phyloP scores from a whole-genome alignment of 2,329 filamentous ascomycete species.

The Didymella lethalis region DNA sequence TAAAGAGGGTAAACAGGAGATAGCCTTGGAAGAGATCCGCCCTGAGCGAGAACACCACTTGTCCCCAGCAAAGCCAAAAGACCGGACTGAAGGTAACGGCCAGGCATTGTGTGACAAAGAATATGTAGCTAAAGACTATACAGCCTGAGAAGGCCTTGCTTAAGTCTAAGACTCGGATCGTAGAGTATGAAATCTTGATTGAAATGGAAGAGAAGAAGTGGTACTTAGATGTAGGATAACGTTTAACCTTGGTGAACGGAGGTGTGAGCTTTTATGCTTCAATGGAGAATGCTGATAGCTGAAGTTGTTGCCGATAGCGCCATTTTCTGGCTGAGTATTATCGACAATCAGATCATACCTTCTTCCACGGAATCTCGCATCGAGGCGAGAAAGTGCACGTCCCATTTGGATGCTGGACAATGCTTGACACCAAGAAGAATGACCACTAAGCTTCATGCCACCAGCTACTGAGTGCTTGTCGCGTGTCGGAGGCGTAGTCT shows the following conservation, averaged over 20 bases:
- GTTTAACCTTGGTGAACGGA: neutral
- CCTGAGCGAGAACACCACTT: neutral
- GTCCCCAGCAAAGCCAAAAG: constrained; percentile 1
- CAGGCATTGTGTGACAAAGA: neutral
- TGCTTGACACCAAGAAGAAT: neutral
- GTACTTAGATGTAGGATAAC: neutral
- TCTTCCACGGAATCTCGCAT: neutral
- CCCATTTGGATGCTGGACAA: neutral
- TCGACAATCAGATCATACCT: neutral
- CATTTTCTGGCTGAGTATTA: neutral
- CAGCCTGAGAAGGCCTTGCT: too few species aligned
- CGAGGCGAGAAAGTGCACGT: neutral
- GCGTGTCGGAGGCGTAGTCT: neutral
- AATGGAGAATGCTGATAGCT: neutral
- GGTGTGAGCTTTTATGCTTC: neutral
- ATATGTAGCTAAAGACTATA: too few species aligned
- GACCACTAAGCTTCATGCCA: neutral
- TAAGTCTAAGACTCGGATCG: too few species aligned
- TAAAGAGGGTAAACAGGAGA: constrained; percentile 5
- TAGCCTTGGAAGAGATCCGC: neutral
- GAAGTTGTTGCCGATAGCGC: neutral
- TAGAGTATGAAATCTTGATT: neutral
- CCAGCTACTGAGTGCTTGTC: neutral
- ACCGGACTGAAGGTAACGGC: neutral
- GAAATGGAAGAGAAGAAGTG: neutral